Conservation (phyloP, 2,329 filamentous ascomycete genomes). For the Exophiala spinifera region DNA sequence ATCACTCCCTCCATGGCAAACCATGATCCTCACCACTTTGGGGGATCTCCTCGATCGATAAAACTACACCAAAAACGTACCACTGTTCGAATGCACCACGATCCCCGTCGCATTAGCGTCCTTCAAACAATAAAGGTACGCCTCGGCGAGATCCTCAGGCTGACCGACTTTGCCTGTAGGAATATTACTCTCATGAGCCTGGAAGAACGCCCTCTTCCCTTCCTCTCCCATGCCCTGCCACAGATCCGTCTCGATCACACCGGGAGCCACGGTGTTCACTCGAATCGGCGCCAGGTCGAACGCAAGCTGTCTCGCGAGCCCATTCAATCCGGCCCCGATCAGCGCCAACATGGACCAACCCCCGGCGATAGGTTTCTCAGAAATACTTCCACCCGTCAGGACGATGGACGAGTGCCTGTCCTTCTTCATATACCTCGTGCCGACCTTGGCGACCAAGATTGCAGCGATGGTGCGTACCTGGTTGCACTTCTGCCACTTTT, state of each 20-base stretch:
- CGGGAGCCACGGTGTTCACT: conserved; percentile 61
- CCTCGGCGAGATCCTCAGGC: conserved; percentile 46
- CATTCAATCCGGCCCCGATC: conserved; percentile 52
- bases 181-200: conserved; percentile 21
- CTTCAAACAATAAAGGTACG: conserved; percentile 48
- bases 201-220: conserved; percentile 27
- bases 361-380: conserved; percentile 50
- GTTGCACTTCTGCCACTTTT: conserved; percentile 42
- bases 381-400: conserved; percentile 55
- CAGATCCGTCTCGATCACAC: conserved; percentile 50
- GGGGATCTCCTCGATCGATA: no score
- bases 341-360: conserved; percentile 49
- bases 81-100: conserved; percentile 45
- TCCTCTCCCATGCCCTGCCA: conserved; percentile 34
- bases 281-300: conserved; percentile 62
- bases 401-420: conserved; percentile 50
- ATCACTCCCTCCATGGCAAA: no score
- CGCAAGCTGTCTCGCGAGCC: conserved; percentile 56
- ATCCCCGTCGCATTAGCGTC: conserved; percentile 47
- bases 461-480: conserved; percentile 53
- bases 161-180: conserved; percentile 36
- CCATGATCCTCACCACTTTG: no score
- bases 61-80: conserved; percentile 30
- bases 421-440: conserved; percentile 41
- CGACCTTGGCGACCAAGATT: conserved; percentile 52